Base-by-base conservation (phyloP, 192 early-diverging fungal species). In the Cladochytrium replicatum region DNA sequence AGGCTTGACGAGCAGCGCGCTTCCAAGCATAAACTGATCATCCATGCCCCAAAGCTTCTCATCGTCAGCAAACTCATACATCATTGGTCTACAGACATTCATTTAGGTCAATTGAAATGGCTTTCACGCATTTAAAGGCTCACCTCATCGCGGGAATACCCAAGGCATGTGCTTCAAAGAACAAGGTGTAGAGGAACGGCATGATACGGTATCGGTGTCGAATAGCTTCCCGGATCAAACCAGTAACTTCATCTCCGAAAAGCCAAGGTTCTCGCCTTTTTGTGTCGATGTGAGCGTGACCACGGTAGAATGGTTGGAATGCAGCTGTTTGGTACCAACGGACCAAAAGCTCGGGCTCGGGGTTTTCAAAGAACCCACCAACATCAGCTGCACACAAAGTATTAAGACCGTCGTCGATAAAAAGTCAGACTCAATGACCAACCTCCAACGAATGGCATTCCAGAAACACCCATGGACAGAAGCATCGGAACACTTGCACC, bases 261-360 rank as follows among this genome's bases (percentile, higher is more conserved):
- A 97, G 52, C 87, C 92, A 99, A 4, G 96, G 96, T 59, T 99
- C 96, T 29, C 93, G 82, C 26, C 96, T 84, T 60, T 91, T 93
- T 22, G 91, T 90, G 66, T 97, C 93, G 46, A 97, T 86, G 61
- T 99, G 93, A 2, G 96, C 91, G 61, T 99, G 96, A 2, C 81
- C 96, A 24, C 96, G 83, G 80, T 95, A 90, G 67, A 99, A 99
- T 7, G 96, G 96, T 50, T 97, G 89, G 67, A 86, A 93, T 26
- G 84, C 81, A 6, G 78, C 96, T 8, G 84, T 72, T 70, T 99
- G 96, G 64, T 96, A 99, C 96, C 96, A 99, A n/a, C 96, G 84
- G 9, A 82, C 66, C 46, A 96, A 68, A n/a, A 99, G 68, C 48
- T 92, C 84, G 1, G 83, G 50, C 2, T 86, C 81, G 25, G 93